These are phyloP conservation scores for Auricularia auricula-judae DNA, from an alignment of 768 basidiomycete genomes.

Conservation along the genomic window DNA sequence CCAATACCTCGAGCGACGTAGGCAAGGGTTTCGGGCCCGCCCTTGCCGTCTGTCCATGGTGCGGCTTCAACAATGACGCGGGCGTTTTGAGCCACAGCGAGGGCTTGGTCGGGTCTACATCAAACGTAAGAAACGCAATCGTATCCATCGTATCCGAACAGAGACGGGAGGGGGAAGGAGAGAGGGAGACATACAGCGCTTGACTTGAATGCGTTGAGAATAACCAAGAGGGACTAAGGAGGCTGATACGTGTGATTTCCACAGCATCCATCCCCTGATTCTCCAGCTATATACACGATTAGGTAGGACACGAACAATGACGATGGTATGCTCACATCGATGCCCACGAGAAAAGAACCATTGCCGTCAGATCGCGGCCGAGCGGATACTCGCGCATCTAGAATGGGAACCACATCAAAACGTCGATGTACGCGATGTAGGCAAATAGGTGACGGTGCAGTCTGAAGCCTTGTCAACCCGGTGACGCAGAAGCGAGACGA, in stretches of 20 bases:
- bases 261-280: constrained; percentile 36
- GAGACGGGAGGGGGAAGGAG: no score
- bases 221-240: constrained; percentile 61
- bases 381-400: constrained; percentile 41
- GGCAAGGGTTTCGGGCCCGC: not conserved
- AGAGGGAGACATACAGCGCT: constrained; percentile 30
- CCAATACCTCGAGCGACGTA: not conserved
- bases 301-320: not conserved
- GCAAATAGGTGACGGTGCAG: constrained; percentile 33
- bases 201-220: constrained; percentile 30
- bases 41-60: constrained; percentile 22
- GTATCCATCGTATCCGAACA: no score
- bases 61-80: constrained; percentile 33
- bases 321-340: constrained; percentile 9
- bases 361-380: constrained; percentile 28
- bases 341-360: constrained; percentile 7
- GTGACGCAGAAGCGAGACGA: not conserved
- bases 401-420: constrained; percentile 50
- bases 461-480: constrained; percentile 29
- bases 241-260: constrained; percentile 44
- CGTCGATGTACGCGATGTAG: constrained; percentile 41
- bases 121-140: not conserved
- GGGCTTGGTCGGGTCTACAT: constrained; percentile 14
- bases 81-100: constrained; percentile 39
- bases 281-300: constrained; percentile 36